phyloP scores from a whole-genome alignment of 768 basidiomycete species.

The Auricularia auricula-judae region DNA sequence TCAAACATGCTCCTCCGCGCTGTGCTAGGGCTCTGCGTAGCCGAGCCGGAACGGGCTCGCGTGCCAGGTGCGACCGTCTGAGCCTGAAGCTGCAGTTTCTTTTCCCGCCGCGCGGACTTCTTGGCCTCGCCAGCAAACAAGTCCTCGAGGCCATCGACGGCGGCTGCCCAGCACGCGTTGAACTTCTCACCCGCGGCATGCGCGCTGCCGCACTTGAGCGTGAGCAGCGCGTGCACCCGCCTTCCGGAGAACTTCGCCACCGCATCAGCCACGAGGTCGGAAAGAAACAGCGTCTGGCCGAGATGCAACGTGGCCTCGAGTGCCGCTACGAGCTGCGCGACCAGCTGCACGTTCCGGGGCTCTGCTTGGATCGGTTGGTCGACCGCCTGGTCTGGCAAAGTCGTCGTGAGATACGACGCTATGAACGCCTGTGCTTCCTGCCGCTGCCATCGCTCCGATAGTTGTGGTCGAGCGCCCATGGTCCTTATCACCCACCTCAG shows the following conservation, averaged over 20 bases:
- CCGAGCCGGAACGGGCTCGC: neutral
- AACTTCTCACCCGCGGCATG: conserved; percentile 16
- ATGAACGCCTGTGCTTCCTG: conserved; percentile 52
- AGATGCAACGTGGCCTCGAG: conserved; percentile 51
- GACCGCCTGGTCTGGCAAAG: neutral
- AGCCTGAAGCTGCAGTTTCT: neutral
- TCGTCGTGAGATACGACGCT: conserved; percentile 29
- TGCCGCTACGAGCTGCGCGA: conserved; percentile 50
- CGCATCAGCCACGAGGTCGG: conserved; percentile 16
- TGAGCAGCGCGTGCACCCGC: conserved; percentile 45
- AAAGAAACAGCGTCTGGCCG: conserved; percentile 49
- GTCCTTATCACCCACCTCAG: conserved; percentile 51
- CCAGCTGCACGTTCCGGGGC: conserved; percentile 57
- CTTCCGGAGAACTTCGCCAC: conserved; percentile 47
- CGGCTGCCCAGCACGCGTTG: conserved; percentile 35
- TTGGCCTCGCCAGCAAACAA: conserved; percentile 40
- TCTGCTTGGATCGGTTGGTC: conserved; percentile 25
- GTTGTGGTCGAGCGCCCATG: conserved; percentile 35
- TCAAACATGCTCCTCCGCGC: neutral
- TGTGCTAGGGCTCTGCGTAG: neutral
- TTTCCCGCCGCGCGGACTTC: conserved; percentile 18
- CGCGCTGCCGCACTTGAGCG: conserved; percentile 13
- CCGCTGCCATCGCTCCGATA: conserved; percentile 50
- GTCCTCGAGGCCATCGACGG: conserved; percentile 33
- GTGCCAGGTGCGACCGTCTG: neutral